phyloP scores from a whole-genome alignment of 176 grass and related monocot species.

The Pharus latifolius region DNA sequence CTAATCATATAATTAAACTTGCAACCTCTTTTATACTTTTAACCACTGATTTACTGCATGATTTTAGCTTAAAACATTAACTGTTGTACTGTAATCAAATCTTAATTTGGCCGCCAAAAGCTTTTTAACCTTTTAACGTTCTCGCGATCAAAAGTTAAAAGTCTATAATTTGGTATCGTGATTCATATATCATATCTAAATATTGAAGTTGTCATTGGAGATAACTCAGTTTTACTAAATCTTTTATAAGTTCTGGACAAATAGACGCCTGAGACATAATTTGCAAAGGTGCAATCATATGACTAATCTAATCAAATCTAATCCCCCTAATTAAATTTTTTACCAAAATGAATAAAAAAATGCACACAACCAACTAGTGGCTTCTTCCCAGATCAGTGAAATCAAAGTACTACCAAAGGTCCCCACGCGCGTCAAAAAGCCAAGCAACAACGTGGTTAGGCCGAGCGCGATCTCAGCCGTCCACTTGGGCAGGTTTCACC shows the following conservation, averaged over 20 bases:
- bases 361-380: slow-evolving; percentile 7
- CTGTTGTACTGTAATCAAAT: not conserved
- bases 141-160: not conserved
- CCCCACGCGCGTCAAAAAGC: slow-evolving; percentile 18
- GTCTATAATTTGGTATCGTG: not conserved
- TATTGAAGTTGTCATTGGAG: slow-evolving; percentile 7
- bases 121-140: not conserved
- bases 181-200: not conserved
- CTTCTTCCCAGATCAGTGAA: too few species aligned
- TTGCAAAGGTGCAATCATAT: slow-evolving; percentile 11
- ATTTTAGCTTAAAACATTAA: too few species aligned
- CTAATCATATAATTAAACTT: too few species aligned
- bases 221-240: not conserved
- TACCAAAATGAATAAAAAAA: not conserved
- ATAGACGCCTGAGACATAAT: not conserved
- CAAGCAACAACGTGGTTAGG: slow-evolving; percentile 4
- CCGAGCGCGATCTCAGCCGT: not conserved
- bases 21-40: too few species aligned
- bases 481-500: slow-evolving; percentile 5
- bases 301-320: not conserved
- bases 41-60: too few species aligned
- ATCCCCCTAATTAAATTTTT: not conserved
- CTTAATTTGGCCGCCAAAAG: not conserved
- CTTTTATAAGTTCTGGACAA: not conserved
- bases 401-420: too few species aligned